These are phyloP conservation scores for Talaromyces proteolyticus DNA, from an alignment of 495 filamentous ascomycete genomes.

Conservation along the genomic window DNA sequence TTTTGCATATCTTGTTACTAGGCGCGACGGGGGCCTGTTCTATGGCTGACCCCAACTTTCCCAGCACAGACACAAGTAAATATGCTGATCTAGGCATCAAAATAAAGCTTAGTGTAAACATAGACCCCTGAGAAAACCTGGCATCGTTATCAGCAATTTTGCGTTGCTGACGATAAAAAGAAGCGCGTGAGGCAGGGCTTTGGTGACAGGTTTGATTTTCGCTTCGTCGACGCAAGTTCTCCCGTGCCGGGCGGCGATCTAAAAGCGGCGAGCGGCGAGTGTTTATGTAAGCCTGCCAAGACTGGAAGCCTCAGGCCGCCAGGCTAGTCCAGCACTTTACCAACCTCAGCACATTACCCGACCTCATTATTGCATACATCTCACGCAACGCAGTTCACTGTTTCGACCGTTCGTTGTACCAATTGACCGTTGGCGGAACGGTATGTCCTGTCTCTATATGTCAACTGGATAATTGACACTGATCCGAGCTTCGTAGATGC, in stretches of 20 bases:
- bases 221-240: slow-evolving; percentile 19
- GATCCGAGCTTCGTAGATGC: slow-evolving; percentile 46
- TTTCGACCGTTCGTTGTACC: slow-evolving; percentile 14
- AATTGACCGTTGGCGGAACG: slow-evolving; percentile 20
- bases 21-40: slow-evolving; percentile 42
- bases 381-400: too few relatives aligned
- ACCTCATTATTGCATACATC: too few relatives aligned
- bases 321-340: slow-evolving; percentile 13
- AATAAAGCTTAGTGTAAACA: slow-evolving; percentile 45
- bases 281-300: slow-evolving; percentile 30
- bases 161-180: slow-evolving; percentile 34
- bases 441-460: slow-evolving; percentile 14
- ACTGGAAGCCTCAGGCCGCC: slow-evolving; percentile 17
- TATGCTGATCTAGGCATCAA: slow-evolving; percentile 58
- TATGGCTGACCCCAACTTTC: slow-evolving; percentile 56
- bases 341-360: too few relatives aligned
- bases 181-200: slow-evolving; percentile 21
- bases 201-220: slow-evolving; percentile 36
- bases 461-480: background rate
- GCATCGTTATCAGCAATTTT: slow-evolving; percentile 47
- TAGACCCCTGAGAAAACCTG: slow-evolving; percentile 53
- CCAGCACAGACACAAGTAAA: slow-evolving; percentile 60
- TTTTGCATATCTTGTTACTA: slow-evolving; percentile 53
- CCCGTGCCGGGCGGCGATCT: slow-evolving; percentile 1
- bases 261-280: slow-evolving; percentile 8